phyloP scores from a whole-genome alignment of 208 protist species.

The Strigomonas culicis region DNA sequence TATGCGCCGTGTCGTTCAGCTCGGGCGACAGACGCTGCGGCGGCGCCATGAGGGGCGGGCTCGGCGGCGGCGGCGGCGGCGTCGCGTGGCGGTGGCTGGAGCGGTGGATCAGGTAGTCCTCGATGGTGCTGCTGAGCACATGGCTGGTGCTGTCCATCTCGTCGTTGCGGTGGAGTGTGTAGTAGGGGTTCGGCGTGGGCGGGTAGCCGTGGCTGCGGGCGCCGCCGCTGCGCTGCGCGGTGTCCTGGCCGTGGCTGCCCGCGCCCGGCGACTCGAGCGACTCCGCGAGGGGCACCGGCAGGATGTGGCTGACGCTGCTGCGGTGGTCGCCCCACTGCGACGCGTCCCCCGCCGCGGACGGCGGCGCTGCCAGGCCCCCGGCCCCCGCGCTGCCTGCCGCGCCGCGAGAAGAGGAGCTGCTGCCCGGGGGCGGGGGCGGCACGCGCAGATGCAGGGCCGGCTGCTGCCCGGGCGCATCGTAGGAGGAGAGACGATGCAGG shows the following conservation, averaged over 20 bases:
- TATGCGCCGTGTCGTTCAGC: not conserved
- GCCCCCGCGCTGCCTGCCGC: too few relatives aligned
- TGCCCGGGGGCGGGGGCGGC: not conserved
- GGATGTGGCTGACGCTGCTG: too few relatives aligned
- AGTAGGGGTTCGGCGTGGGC: not conserved
- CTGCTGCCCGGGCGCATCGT: slow-evolving; percentile 16
- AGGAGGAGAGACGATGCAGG: slow-evolving; percentile 30
- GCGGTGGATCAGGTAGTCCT: too few relatives aligned
- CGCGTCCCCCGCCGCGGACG: too few relatives aligned
- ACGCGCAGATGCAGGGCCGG: not conserved
- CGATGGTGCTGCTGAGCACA: not conserved
- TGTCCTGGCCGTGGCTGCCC: not conserved
- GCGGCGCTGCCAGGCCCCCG: too few relatives aligned
- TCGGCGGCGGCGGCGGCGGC: not conserved
- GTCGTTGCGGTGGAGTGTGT: too few relatives aligned
- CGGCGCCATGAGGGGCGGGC: not conserved
- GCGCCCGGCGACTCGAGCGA: too few relatives aligned
- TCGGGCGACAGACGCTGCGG: not conserved
- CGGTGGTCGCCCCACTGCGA: too few relatives aligned
- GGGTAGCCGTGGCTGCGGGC: not conserved
- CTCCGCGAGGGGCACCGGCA: too few relatives aligned
- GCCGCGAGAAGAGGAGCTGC: too few relatives aligned
- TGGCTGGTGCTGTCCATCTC: not conserved
- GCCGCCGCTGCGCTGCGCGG: not conserved
- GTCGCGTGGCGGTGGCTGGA: not conserved